A percentile compares a stretch with the other conserved stretches of the same genome.
These are phyloP conservation scores for Poa pratensis DNA, from an alignment of 176 grass and related monocot genomes.

Conservation along the genomic window DNA sequence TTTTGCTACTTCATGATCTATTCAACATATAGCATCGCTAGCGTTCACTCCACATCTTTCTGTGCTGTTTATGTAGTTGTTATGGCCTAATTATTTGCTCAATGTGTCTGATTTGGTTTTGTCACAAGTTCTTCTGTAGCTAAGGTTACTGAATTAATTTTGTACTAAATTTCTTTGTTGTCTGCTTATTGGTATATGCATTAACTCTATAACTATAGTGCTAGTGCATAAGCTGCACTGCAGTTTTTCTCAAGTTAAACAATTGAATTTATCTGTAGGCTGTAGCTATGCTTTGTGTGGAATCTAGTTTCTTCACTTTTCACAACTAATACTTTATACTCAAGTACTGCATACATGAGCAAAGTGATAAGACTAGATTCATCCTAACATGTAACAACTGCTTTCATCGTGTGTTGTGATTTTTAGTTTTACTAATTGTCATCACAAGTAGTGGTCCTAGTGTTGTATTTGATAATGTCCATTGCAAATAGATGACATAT, in stretches of 20 bases:
- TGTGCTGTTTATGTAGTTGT: not conserved
- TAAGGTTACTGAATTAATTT: not conserved
- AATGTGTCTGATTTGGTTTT: not conserved
- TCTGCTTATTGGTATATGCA: not conserved
- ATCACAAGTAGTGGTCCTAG: not conserved
- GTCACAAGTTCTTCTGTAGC: not conserved
- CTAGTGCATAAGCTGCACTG: not conserved
- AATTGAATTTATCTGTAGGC: not conserved
- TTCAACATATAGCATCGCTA: not conserved
- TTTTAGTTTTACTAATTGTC: not conserved
- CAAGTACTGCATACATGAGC: not conserved
- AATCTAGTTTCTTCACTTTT: not conserved
- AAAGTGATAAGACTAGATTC: not conserved
- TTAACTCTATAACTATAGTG: too few relatives aligned
- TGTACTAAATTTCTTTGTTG: not conserved
- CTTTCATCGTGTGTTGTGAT: not conserved
- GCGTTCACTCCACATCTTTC: not conserved
- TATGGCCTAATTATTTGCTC: not conserved
- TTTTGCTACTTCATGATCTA: not conserved
- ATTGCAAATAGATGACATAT: not conserved
- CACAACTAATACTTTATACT: not conserved
- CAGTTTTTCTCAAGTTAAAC: not conserved
- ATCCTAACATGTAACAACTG: not conserved
- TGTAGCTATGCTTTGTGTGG: not conserved
- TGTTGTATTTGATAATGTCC: not conserved